Evolutionary conservation across 345 rosid species (phyloP), one percentile per base, ranked within the genome.

Genomic region (Acer saccharum): DNA sequence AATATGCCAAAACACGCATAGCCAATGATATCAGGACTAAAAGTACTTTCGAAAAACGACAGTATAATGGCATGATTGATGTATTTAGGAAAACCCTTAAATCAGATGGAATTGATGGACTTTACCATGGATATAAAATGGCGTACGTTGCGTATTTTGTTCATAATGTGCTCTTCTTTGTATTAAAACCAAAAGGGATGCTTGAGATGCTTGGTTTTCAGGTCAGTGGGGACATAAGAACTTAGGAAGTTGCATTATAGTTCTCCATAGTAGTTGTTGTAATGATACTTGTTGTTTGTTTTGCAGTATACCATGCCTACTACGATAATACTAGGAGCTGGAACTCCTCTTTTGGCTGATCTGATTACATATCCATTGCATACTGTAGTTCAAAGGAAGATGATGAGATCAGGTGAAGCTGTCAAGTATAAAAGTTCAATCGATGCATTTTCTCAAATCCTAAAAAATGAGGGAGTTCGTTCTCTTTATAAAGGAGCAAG

Each of bases 321-420:
- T 50, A 69, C 71, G 50, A 5, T 27, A 25, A 74, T 82, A 65
- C 29, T 63, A 20, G 82, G 71, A 55, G 69, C 76, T 78, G 81
- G 79, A 46, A 60, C 70, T 63, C 78, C 70, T 12, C n/a, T 14
- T 55, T 81, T 73, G 65, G 79, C 76, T 27, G 65, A 70, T 5
- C 21, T 84, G 73, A 80, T 72, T 14, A 46, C 76, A 2, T 75
- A 84, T 41, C 87, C 84, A 9, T 39, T 78, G 20, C 76, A 84
- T 55, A 84, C 81, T 0, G 70, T 81, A 14, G 60, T 68, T 1
- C 46, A 74, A 75, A 81, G 87, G 65, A 81, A 78, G 87, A 81
- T 84, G 87, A 81, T 84, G 87, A 84, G 82, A 7, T 81, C 84
- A 35, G 84, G 87, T 17, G 85, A 84, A 77, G 81, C 77, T 48